phyloP scores from a whole-genome alignment of 768 basidiomycete species.

The Kwoniella sp. region DNA sequence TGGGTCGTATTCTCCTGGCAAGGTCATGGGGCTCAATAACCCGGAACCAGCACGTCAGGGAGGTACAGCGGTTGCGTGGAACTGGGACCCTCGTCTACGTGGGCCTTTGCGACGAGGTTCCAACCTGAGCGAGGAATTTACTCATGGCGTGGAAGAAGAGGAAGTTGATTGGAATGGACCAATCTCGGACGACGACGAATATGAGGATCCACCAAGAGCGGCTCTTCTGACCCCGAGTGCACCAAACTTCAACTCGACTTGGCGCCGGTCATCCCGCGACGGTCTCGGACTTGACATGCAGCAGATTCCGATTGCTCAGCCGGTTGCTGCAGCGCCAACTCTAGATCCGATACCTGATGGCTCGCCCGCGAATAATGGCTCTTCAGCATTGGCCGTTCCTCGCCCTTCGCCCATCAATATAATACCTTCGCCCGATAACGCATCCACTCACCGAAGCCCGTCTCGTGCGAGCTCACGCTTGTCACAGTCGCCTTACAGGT shows the following conservation, averaged over 20 bases:
- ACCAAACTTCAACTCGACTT: slow-evolving; percentile 15
- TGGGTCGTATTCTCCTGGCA: slow-evolving; percentile 22
- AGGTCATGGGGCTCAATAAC: neutral
- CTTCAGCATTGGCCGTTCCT: slow-evolving; percentile 1
- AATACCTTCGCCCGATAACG: neutral
- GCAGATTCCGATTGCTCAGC: slow-evolving; percentile 7
- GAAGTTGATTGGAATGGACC: slow-evolving; percentile 48
- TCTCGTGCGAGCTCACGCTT: slow-evolving; percentile 21
- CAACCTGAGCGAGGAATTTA: slow-evolving; percentile 27
- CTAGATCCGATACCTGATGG: slow-evolving; percentile 41
- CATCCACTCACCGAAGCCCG: slow-evolving; percentile 13
- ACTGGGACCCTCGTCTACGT: slow-evolving; percentile 27
- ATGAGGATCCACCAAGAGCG: slow-evolving; percentile 23
- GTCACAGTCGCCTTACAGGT: slow-evolving; percentile 19
- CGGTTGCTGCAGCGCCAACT: slow-evolving; percentile 21
- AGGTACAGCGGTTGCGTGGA: too few relatives aligned
- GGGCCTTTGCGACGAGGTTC: slow-evolving; percentile 23
- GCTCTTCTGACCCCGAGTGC: slow-evolving; percentile 8
- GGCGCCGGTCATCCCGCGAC: slow-evolving; percentile 15
- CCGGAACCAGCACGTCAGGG: neutral
- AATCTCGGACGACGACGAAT: slow-evolving; percentile 51
- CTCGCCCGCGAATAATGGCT: slow-evolving; percentile 20
- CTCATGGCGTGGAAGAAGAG: slow-evolving; percentile 27
- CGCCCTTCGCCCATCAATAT: slow-evolving; percentile 2
- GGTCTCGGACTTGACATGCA: slow-evolving; percentile 13